A percentile compares a stretch with the other conserved stretches of the same genome.
Evolutionary conservation across 2,329 filamentous ascomycete genomes (phyloP).

Genomic region (Hymenoscyphus linearis): DNA sequence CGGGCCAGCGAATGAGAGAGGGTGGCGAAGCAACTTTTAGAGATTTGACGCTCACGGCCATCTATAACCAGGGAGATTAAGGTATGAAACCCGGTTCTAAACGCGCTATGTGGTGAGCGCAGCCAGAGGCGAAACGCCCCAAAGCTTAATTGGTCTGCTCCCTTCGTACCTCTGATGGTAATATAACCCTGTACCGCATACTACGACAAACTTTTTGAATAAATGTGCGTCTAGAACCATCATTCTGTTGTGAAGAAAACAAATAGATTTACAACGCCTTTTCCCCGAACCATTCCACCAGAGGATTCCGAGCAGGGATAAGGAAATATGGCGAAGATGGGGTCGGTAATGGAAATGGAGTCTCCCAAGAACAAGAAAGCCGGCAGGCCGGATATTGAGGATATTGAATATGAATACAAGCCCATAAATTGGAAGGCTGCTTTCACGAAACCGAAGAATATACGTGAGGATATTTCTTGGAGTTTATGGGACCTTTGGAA

Average conservation of each 20-base stretch:
- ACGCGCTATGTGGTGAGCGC: neutral
- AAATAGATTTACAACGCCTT: neutral
- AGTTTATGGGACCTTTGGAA: neutral
- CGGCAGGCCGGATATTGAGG: constrained; percentile 6
- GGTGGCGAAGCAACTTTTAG: neutral
- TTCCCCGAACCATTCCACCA: neutral
- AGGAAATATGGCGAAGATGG: neutral
- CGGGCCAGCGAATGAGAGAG: neutral
- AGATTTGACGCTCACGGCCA: neutral
- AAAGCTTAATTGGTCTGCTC: neutral
- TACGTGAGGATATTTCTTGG: constrained; percentile 20
- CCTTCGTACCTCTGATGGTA: neutral
- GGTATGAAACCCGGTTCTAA: neutral
- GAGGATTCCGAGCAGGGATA: neutral
- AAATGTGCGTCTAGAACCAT: neutral
- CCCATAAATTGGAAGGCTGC: constrained; percentile 34
- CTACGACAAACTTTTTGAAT: neutral
- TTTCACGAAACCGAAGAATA: constrained; percentile 34
- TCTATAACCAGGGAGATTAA: neutral
- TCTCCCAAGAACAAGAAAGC: neutral
- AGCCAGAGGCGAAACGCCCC: neutral
- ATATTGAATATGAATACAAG: constrained; percentile 33
- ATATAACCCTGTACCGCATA: neutral
- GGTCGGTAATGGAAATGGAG: neutral
- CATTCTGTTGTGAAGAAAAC: neutral